phyloP scores from a whole-genome alignment of 176 grass and related monocot species.

The Ampelocalamus luodianensis region DNA sequence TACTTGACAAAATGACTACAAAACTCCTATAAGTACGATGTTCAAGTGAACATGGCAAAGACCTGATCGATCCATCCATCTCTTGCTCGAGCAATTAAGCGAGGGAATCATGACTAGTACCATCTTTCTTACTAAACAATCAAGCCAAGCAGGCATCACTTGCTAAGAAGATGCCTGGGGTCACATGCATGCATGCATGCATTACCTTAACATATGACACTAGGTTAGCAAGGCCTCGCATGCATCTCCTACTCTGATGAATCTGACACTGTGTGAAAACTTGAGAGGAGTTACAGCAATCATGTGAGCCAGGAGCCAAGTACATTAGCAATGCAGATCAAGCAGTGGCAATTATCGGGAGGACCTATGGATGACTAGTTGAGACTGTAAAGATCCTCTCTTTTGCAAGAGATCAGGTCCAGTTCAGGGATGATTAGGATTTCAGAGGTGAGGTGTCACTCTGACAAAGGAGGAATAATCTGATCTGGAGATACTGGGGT shows the following conservation, averaged over 20 bases:
- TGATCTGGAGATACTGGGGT: no score
- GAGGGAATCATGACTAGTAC: not conserved
- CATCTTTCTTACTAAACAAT: not conserved
- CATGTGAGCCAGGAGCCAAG: not conserved
- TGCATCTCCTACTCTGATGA: not conserved
- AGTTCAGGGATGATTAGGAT: not conserved
- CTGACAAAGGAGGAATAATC: not conserved
- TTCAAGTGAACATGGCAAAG: not conserved
- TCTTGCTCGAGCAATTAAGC: not conserved
- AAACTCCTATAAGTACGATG: slow-evolving; percentile 16
- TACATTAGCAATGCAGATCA: not conserved
- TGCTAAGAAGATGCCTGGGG: slow-evolving; percentile 17
- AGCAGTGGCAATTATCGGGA: not conserved
- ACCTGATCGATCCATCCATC: not conserved
- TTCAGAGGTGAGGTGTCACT: not conserved
- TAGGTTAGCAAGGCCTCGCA: not conserved
- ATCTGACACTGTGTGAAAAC: not conserved
- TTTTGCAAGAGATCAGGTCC: not conserved
- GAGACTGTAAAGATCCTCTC: not conserved
- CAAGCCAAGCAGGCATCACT: not conserved
- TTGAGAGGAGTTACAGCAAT: not conserved
- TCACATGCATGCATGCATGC: slow-evolving; percentile 35
- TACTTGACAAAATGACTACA: not conserved
- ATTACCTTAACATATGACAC: not conserved
- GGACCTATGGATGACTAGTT: not conserved